phyloP scores from a whole-genome alignment of 2,329 filamentous ascomycete species.

The Rutstroemia sydowiana region DNA sequence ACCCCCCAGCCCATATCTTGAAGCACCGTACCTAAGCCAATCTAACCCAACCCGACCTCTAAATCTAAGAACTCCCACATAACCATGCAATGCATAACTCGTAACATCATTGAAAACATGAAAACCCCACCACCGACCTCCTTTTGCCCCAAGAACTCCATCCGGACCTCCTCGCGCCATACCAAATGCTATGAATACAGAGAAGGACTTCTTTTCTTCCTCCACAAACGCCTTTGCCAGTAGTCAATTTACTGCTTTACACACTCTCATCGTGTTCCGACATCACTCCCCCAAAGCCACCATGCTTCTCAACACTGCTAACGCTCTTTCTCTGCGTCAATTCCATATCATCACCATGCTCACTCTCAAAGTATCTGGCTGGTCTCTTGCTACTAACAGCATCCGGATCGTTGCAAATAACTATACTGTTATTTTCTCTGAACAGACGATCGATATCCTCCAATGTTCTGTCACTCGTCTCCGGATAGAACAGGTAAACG shows the following conservation, averaged over 20 bases:
- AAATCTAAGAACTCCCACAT: no score
- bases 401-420: constrained; percentile 1
- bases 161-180: neutral
- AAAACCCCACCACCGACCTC: neutral
- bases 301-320: neutral
- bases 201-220: neutral
- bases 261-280: constrained; percentile 3
- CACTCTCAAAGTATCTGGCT: constrained; percentile 1
- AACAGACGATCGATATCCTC: constrained; percentile 8
- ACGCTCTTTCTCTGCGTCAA: neutral
- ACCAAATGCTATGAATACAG: neutral
- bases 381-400: constrained; percentile 1
- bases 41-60: no score
- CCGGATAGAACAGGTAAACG: constrained; percentile 43
- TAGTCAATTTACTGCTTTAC: neutral
- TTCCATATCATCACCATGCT: neutral
- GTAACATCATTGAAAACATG: neutral
- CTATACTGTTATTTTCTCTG: constrained; percentile 3
- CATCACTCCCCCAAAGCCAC: neutral
- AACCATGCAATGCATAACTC: neutral
- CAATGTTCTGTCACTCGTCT: constrained; percentile 32
- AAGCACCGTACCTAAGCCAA: no score
- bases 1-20: no score
- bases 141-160: neutral
- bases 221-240: no score